A percentile compares a stretch with the other conserved stretches of the same genome.
Conservation (phyloP, 2,329 filamentous ascomycete genomes). For the Pseudovirgaria hyperparasitica region DNA sequence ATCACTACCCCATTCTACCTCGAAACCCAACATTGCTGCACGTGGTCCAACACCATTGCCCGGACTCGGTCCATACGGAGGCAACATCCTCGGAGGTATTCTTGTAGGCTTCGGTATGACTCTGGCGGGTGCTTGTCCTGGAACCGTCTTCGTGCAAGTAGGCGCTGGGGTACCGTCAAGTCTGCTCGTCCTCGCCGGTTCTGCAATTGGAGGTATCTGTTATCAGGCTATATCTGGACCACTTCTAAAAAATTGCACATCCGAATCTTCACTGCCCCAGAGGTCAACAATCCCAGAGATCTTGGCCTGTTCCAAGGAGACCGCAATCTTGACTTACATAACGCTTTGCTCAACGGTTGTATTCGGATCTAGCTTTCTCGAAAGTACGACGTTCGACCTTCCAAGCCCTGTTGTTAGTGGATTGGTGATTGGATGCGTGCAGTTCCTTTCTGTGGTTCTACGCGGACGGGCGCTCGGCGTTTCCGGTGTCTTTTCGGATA, state of each 20-base stretch:
- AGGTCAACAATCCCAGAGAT: constrained; percentile 12
- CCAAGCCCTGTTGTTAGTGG: constrained; percentile 43
- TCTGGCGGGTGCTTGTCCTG: constrained; percentile 51
- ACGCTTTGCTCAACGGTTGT: too few relatives aligned
- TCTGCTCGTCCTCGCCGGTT: constrained; percentile 41
- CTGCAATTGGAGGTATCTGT: constrained; percentile 40
- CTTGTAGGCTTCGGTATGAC: constrained; percentile 55
- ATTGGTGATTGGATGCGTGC: constrained; percentile 44
- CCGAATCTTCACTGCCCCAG: background rate
- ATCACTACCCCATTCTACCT: too few relatives aligned
- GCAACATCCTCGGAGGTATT: constrained; percentile 51
- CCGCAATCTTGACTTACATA: too few relatives aligned
- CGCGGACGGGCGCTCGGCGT: constrained; percentile 46
- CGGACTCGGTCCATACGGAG: constrained; percentile 49
- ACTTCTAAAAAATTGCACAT: background rate
- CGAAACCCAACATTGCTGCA: too few relatives aligned
- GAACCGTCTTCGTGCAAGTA: constrained; percentile 50
- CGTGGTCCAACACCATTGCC: too few relatives aligned
- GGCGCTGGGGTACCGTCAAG: constrained; percentile 41
- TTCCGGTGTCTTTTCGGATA: constrained; percentile 50
- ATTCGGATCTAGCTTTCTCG: too few relatives aligned
- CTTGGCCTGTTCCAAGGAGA: too few relatives aligned
- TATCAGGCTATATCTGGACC: constrained; percentile 3
- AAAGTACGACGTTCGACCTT: too few relatives aligned
- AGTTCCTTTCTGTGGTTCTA: constrained; percentile 42